Base-by-base conservation (phyloP, 805 yeast species). In the Nakazawaea populi region DNA sequence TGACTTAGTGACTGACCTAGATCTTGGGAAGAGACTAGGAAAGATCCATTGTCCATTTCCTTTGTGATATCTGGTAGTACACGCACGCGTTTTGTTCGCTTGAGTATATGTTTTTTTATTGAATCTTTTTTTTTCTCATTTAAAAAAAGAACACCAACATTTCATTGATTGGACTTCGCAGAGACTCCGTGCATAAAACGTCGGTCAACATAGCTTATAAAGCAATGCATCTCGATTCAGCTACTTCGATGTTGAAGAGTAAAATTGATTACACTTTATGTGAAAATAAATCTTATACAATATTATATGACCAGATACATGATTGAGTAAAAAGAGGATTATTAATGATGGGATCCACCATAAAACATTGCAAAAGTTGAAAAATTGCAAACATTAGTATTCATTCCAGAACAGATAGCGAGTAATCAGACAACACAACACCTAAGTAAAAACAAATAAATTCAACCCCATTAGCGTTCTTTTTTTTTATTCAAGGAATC, bases 401-500 rank as follows among this genome's bases (percentile, higher is more conserved):
- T 29, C n/a, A 43, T 29, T 11, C 37, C 12, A 30, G 14, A 18
- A 8, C 32, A 8, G n/a, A 44, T 12, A 32, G 24, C 30, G 14
- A 45, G 14, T 6, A 35, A 35, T 18, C 36, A 36, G 10, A 11
- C 28, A 18, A 14, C 9, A 34, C 42, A 37, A 9, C n/a, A 47
- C 9, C 31, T 41, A 28, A 18, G 14, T n/a, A 8, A 32, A 14
- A 43, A 44, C 40, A 37, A 37, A 37, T 9, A 37, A 37, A 7
- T 11, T 37, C 40, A 18, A 18, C 24, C 3, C 24, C 24, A 18
- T 18, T 18, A 18, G 24, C 24, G 3, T 18, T 18, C 24, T 18
- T 18, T 2, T 32, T 32, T 11, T 9, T 1, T 1, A 32, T 32
- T 37, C 40, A 37, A 8, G 85, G 85, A 35, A 80, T 72, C 60